Base-by-base conservation (phyloP, 2,329 filamentous ascomycete species). In the Tolypocladium amazonense region DNA sequence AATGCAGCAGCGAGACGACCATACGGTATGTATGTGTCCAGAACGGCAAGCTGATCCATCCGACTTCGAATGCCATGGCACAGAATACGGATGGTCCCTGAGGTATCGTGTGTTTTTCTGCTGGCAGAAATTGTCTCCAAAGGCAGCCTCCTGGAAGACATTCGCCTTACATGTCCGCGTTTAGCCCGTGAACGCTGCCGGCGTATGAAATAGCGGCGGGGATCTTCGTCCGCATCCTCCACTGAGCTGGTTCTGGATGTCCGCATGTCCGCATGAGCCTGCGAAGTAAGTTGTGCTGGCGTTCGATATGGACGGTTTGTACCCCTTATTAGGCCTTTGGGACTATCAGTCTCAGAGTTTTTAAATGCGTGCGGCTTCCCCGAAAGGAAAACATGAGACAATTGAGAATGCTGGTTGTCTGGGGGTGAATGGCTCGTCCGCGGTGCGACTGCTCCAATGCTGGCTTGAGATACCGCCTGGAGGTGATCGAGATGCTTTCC, bases 41-140 rank as follows among this genome's bases (percentile, higher is more conserved):
- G 54, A 4, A 30, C n/a, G 52, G 59, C 54, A 41, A 65, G 56
- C n/a, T 62, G 57, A 15, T 59, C 14, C 37, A 62, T 57, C 56
- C 59, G 57, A 56, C 30, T 50, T 27, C 38, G 61, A 52, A 70
- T 35, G 33, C 53, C 43, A 27, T 39, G 35, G 41, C 23, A 30
- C 9, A 12, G 47, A n/a, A 43, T 15, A n/a, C 47, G 37, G 5
- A 61, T 54, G 30, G 23, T 35, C 25, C 50, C 63, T 58, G 54
- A 57, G 53, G 37, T 63, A 23, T 18, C 39, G 38, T 64, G 62
- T 9, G 65, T 67, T 52, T 62, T 50, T 35, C 65, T 56, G 4
- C 57, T 47, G 33, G 15, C 57, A 25, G 70, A 62, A n/a, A 66
- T 65, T 33, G 53, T 64, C 61, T 70, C 70, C 9, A 72, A 60